These are phyloP conservation scores for Pichia rugopelliculosa DNA, from an alignment of 805 yeast species.

Conservation along the genomic window DNA sequence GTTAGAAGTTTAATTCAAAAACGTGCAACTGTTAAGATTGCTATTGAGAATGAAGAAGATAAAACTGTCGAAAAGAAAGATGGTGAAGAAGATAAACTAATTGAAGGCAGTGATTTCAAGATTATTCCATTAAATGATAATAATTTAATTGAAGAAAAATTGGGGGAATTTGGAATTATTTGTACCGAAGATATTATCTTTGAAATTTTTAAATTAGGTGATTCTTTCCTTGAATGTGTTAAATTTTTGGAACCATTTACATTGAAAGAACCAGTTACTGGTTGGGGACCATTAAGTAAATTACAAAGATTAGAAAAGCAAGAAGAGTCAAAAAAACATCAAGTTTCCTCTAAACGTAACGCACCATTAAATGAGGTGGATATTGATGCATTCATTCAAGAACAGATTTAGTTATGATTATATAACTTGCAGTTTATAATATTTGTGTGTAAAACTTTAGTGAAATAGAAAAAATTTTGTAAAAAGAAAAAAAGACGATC, in stretches of 20 bases:
- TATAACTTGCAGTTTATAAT: too few relatives aligned
- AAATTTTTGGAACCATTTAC: slow-evolving; percentile 65
- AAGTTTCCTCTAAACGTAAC: slow-evolving; percentile 51
- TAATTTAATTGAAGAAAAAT: slow-evolving; percentile 62
- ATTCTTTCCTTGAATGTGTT: slow-evolving; percentile 50
- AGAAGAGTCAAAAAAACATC: slow-evolving; percentile 40
- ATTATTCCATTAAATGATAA: slow-evolving; percentile 60
- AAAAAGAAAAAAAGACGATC: too few relatives aligned
- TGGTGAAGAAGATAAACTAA: slow-evolving; percentile 11
- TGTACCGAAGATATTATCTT: slow-evolving; percentile 78
- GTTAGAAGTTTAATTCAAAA: slow-evolving; percentile 69
- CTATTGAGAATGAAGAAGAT: slow-evolving; percentile 15
- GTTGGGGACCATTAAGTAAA: slow-evolving; percentile 68
- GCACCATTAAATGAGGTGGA: slow-evolving; percentile 66
- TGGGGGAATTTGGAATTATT: slow-evolving; percentile 62
- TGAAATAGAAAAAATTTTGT: neutral
- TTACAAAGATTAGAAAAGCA: slow-evolving; percentile 54
- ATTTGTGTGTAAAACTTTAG: too few relatives aligned
- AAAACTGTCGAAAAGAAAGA: slow-evolving; percentile 14
- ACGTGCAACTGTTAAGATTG: slow-evolving; percentile 52
- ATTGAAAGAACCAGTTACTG: slow-evolving; percentile 61
- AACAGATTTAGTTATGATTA: slow-evolving; percentile 36
- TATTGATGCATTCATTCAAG: slow-evolving; percentile 59
- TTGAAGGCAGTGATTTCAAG: slow-evolving; percentile 12
- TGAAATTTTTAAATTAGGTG: slow-evolving; percentile 59